Base-by-base conservation (phyloP, 2,329 filamentous ascomycete species). In the Penicillium thymicola region DNA sequence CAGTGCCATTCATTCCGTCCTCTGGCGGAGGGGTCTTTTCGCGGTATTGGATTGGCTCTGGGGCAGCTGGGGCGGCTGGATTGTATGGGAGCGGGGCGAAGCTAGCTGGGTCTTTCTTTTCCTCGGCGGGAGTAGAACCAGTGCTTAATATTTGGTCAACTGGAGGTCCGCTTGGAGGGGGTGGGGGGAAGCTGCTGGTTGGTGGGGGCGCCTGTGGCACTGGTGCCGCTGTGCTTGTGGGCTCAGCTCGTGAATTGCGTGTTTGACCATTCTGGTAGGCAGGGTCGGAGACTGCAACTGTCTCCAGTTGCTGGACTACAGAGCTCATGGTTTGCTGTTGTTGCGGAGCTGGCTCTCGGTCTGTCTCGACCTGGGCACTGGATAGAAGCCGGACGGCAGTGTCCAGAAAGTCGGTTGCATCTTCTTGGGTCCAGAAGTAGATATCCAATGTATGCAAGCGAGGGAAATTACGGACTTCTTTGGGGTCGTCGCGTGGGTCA, bases 1-100 rank as follows among this genome's bases (percentile, higher is more conserved):
- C 78, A 1, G 77, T 79, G 14, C 78, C 78, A 34, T 69, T 72
- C 16, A 72, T 78, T 37, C 78, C 82, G 68, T 87, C 85, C 27
- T 76, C 73, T 13, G 85, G 85, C 7, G 85, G 85, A 2, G 85
- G 85, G 4, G 85, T 87, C 73, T 86, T 86, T 70, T 87, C 85
- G n/a, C 85, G 80, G 64, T 85, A 81, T 41, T 81, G 78, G 51
- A 87, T 85, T 2, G 83, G 84, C 66, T 88, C 85, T 7, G 85
- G 85, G 0, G 84, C 84, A n/a, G 84, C 78, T 23, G 85, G 85
- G 5, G 85, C 85, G 10, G 85, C 84, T 16, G 85, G 85, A 62
- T 87, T 87, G 67, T 88, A 88, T n/a, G 83, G 81, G 59, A 85
- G 76, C 4, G 83, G 82, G 2, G 79, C 70, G 57, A 77, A 80